Conservation (phyloP, 306 rosid genomes). For the Amphicarpaea edgeworthii region DNA sequence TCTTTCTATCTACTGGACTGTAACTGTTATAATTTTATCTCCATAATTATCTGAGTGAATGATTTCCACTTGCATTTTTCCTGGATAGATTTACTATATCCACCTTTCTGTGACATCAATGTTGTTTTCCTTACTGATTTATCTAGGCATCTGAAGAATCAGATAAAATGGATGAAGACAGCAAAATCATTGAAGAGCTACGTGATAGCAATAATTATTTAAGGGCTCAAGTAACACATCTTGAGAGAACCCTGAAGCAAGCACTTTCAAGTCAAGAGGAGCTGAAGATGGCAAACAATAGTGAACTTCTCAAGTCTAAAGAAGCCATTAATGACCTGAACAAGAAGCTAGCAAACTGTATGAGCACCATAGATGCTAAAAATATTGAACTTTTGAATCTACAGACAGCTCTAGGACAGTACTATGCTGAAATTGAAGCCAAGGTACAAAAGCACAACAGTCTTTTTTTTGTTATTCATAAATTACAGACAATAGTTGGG, state of each 20-base stretch:
- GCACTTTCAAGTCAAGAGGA: slow-evolving; percentile 70
- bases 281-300: slow-evolving; percentile 56
- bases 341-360: slow-evolving; percentile 66
- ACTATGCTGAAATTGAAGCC: slow-evolving; percentile 93
- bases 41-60: slow-evolving; percentile 25
- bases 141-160: slow-evolving; percentile 83
- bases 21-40: slow-evolving; percentile 2
- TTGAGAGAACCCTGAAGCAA: slow-evolving; percentile 76
- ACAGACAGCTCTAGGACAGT: slow-evolving; percentile 92
- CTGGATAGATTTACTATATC: slow-evolving; percentile 18
- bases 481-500: slow-evolving; percentile 6
- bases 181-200: slow-evolving; percentile 74
- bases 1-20: slow-evolving; percentile 4
- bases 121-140: slow-evolving; percentile 27
- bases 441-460: slow-evolving; percentile 60
- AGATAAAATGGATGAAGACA: slow-evolving; percentile 88
- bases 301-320: slow-evolving; percentile 63
- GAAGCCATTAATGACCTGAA: slow-evolving; percentile 69
- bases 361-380: slow-evolving; percentile 71
- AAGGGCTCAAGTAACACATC: slow-evolving; percentile 62
- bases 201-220: slow-evolving; percentile 62
- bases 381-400: slow-evolving; percentile 79
- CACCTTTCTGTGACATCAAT: slow-evolving; percentile 13
- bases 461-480: background rate
- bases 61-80: slow-evolving; percentile 27